Evolutionary conservation across 176 grass and related monocot genomes (phyloP).

Genomic region (Ananas comosus): DNA sequence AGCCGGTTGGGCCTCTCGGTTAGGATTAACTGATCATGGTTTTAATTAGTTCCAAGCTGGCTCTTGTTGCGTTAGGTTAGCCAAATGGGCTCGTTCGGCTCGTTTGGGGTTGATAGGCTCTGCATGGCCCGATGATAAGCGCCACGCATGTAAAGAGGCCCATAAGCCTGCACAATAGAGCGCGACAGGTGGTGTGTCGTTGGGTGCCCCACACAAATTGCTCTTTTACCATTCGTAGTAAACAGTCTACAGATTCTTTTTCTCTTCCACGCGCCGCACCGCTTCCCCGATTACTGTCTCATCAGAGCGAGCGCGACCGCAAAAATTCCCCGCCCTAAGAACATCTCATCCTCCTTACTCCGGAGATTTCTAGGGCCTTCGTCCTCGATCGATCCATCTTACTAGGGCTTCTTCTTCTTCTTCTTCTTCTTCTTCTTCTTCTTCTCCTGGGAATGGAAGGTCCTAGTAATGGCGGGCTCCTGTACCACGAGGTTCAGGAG

Average conservation of each 20-base stretch:
- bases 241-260: background rate
- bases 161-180: no score
- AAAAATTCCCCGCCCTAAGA: background rate
- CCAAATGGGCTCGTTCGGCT: no score
- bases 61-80: no score
- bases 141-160: no score
- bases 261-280: background rate
- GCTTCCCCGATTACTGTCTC: background rate
- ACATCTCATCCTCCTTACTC: background rate
- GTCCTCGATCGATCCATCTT: background rate
- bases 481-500: constrained; percentile 99
- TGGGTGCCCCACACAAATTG: no score
- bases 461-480: constrained; percentile 78
- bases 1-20: no score
- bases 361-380: background rate
- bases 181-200: no score
- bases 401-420: background rate
- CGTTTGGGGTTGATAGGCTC: no score
- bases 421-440: background rate
- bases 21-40: no score
- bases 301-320: background rate
- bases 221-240: background rate
- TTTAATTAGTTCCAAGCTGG: no score
- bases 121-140: no score
- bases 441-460: constrained; percentile 31